These are phyloP conservation scores for Ettlia oleoabundans DNA, from an alignment of 139 green algal genomes.

Conservation along the genomic window DNA sequence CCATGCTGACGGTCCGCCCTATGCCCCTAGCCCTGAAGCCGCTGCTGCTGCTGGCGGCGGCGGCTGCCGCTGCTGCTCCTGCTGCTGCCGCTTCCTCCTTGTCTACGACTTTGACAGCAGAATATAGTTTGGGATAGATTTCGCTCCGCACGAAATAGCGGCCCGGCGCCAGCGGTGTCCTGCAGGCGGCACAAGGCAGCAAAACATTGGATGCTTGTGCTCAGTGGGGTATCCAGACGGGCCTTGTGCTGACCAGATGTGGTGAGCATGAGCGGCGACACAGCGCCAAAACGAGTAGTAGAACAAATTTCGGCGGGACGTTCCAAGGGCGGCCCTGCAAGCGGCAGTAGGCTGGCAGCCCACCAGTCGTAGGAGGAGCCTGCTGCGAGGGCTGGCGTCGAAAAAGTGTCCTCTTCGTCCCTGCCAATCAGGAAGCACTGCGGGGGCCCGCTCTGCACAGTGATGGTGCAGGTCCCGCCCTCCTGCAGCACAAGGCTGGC, in stretches of 20 bases:
- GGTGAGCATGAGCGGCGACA: too few species aligned
- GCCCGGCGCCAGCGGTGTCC: conserved; percentile 1
- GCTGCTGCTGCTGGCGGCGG: background rate
- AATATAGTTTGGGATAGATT: conserved; percentile 21
- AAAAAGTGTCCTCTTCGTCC: background rate
- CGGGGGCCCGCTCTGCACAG: conserved; percentile 22
- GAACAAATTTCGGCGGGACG: too few species aligned
- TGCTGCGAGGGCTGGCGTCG: conserved; percentile 10
- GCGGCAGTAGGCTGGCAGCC: background rate
- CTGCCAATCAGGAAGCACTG: conserved; percentile 29
- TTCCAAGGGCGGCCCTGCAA: too few species aligned
- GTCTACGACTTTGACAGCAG: background rate
- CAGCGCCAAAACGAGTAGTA: too few species aligned
- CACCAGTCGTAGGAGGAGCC: conserved; percentile 32
- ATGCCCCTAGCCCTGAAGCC: background rate
- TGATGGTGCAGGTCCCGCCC: conserved; percentile 4
- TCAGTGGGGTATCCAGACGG: too few species aligned
- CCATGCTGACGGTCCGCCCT: background rate
- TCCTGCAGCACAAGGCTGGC: background rate
- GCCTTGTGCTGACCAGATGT: too few species aligned
- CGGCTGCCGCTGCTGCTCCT: background rate
- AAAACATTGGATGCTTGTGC: background rate
- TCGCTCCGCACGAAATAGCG: conserved; percentile 30
- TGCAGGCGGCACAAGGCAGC: background rate
- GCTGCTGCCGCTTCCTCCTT: background rate